phyloP scores from a whole-genome alignment of 768 basidiomycete genomes.

The Kwoniella sp. region DNA sequence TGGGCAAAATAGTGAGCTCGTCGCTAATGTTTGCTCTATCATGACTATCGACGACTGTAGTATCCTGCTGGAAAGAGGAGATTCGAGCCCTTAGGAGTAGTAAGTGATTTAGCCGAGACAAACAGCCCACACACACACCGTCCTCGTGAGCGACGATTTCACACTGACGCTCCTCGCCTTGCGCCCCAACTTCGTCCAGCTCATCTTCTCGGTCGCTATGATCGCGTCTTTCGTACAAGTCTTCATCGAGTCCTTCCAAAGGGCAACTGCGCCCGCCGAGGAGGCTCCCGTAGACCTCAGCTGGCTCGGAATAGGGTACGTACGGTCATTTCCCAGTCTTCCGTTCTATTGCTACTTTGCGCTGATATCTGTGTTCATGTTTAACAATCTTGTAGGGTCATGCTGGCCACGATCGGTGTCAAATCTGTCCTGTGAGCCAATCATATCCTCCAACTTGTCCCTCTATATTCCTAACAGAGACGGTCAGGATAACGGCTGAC shows the following conservation, averaged over 20 bases:
- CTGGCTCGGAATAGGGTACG: slow-evolving; percentile 50
- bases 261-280: slow-evolving; percentile 38
- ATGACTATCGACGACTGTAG: too few relatives aligned
- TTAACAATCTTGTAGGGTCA: slow-evolving; percentile 39
- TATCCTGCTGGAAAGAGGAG: slow-evolving; percentile 55
- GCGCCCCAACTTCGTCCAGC: too few relatives aligned
- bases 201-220: slow-evolving; percentile 58
- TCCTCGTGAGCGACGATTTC: too few relatives aligned
- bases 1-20: too few relatives aligned
- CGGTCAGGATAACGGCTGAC: too few relatives aligned
- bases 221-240: slow-evolving; percentile 56
- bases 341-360: neutral
- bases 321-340: neutral
- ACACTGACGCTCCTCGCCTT: too few relatives aligned
- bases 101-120: too few relatives aligned
- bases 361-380: neutral
- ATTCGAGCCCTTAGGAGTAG: slow-evolving; percentile 58
- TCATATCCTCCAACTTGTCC: neutral
- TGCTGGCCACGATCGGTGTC: slow-evolving; percentile 56
- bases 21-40: too few relatives aligned
- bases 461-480: too few relatives aligned
- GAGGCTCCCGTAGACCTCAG: slow-evolving; percentile 43
- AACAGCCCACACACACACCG: too few relatives aligned
- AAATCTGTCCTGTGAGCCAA: slow-evolving; percentile 50
- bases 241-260: slow-evolving; percentile 57